Percentiles rank a stretch among this genome's conserved stretches.
These are phyloP conservation scores for Candida maris DNA, from an alignment of 805 yeast species.

Conservation along the genomic window DNA sequence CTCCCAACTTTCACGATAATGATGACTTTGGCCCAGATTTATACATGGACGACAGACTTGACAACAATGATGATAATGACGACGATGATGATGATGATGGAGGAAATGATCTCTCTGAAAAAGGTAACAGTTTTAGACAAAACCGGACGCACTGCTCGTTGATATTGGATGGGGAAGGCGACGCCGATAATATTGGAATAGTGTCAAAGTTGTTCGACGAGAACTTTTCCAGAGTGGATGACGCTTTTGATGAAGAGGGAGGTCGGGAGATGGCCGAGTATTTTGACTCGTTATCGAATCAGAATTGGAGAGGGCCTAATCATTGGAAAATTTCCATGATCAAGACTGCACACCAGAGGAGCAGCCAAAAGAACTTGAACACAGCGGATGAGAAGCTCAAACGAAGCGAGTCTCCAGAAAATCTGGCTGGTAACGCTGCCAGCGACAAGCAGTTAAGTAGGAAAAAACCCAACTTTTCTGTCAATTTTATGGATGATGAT, in stretches of 20 bases:
- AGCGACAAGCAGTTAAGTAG: slow-evolving; percentile 7
- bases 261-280: slow-evolving; percentile 59
- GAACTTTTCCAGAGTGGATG: slow-evolving; percentile 19
- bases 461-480: slow-evolving; percentile 12
- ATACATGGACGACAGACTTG: slow-evolving; percentile 20
- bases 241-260: slow-evolving; percentile 30
- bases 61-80: slow-evolving; percentile 21
- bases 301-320: slow-evolving; percentile 88
- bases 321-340: slow-evolving; percentile 78
- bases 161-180: slow-evolving; percentile 28
- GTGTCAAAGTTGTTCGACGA: slow-evolving; percentile 34
- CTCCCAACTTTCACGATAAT: slow-evolving; percentile 19
- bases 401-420: not conserved
- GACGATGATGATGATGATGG: slow-evolving; percentile 22
- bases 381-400: slow-evolving; percentile 1
- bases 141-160: slow-evolving; percentile 31
- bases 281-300: slow-evolving; percentile 67
- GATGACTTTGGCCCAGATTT: slow-evolving; percentile 16
- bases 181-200: slow-evolving; percentile 26
- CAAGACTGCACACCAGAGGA: slow-evolving; percentile 11
- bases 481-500: slow-evolving; percentile 29
- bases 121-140: slow-evolving; percentile 2
- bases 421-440: slow-evolving; percentile 2
- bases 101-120: not conserved
- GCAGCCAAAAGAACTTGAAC: not conserved